Conservation (phyloP, 208 protist species). For the Leishmania lainsoni region DNA sequence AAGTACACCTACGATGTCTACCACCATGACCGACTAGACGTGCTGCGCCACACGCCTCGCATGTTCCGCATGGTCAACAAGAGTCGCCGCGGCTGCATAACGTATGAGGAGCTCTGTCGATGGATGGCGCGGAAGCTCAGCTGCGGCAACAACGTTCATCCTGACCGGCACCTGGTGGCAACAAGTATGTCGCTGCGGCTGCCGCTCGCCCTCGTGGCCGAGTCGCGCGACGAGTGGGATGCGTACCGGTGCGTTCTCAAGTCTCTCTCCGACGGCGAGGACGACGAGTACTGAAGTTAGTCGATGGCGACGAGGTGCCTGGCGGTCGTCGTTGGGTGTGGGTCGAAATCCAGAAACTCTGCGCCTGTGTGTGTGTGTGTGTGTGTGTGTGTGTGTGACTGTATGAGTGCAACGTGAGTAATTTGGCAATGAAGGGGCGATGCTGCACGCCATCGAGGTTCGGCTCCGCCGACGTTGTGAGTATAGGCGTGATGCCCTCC, state of each 20-base stretch:
- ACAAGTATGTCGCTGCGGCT: conserved; percentile 80
- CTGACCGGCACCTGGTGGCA: conserved; percentile 71
- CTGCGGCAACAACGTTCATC: conserved; percentile 59
- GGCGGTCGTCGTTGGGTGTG: not conserved
- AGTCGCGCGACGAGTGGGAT: conserved; percentile 66
- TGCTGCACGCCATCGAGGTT: too few species aligned
- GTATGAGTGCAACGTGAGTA: too few species aligned
- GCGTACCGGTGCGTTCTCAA: conserved; percentile 44
- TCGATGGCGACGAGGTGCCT: not conserved
- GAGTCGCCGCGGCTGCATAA: conserved; percentile 71
- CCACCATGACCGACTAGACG: conserved; percentile 58
- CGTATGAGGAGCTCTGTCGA: conserved; percentile 84
- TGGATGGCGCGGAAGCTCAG: conserved; percentile 88
- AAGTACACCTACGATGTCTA: conserved; percentile 70
- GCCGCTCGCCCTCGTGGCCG: conserved; percentile 61
- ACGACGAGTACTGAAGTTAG: conserved; percentile 43
- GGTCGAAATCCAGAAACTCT: too few species aligned
- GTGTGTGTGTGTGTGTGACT: not conserved
- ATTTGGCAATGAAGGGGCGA: not conserved
- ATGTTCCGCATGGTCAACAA: conserved; percentile 86
- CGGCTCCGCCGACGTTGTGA: too few species aligned
- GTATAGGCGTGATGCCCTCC: too few species aligned
- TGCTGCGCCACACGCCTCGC: conserved; percentile 70
- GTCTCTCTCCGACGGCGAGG: conserved; percentile 66
- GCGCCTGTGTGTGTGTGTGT: not conserved